A percentile compares a stretch with the other conserved stretches of the same genome.
Conservation (phyloP, 1,284 basidiomycete genomes). For the Coniferiporia sulphurascens region DNA sequence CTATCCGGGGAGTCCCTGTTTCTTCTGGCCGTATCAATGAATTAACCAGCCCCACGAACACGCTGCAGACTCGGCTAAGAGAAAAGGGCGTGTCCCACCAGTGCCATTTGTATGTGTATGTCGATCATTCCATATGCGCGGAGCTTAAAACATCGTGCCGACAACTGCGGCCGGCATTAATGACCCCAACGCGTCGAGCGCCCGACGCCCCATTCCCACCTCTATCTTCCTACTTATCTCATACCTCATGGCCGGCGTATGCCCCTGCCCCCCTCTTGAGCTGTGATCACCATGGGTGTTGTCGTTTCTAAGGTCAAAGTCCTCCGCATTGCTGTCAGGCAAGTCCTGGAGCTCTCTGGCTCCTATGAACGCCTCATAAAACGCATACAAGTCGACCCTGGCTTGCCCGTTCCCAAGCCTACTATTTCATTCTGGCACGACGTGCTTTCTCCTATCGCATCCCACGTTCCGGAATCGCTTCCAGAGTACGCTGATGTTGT, state of each 20-base stretch:
- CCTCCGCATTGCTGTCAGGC: conserved; percentile 15
- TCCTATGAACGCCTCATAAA: conserved; percentile 20
- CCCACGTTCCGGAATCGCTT: conserved; percentile 32
- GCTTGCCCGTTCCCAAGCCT: conserved; percentile 50
- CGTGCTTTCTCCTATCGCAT: conserved; percentile 47
- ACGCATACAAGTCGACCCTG: conserved; percentile 42
- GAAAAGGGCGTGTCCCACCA: too few relatives aligned
- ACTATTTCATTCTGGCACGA: conserved; percentile 56
- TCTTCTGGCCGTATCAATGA: too few relatives aligned
- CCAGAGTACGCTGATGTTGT: conserved; percentile 53
- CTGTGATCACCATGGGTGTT: conserved; percentile 20
- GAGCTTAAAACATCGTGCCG: too few relatives aligned
- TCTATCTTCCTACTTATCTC: background rate
- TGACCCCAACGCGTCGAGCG: too few relatives aligned
- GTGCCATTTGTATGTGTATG: too few relatives aligned
- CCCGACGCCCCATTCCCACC: background rate
- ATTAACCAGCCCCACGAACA: too few relatives aligned
- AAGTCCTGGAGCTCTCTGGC: conserved; percentile 17
- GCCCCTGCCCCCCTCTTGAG: too few relatives aligned
- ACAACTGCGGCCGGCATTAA: too few relatives aligned
- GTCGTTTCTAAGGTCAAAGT: conserved; percentile 20
- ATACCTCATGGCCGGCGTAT: background rate
- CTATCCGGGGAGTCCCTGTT: too few relatives aligned
- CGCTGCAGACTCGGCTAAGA: too few relatives aligned
- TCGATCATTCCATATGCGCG: too few relatives aligned